These are phyloP conservation scores for Aureobasidium subglaciale DNA, from an alignment of 2,329 filamentous ascomycete species.

Conservation along the genomic window DNA sequence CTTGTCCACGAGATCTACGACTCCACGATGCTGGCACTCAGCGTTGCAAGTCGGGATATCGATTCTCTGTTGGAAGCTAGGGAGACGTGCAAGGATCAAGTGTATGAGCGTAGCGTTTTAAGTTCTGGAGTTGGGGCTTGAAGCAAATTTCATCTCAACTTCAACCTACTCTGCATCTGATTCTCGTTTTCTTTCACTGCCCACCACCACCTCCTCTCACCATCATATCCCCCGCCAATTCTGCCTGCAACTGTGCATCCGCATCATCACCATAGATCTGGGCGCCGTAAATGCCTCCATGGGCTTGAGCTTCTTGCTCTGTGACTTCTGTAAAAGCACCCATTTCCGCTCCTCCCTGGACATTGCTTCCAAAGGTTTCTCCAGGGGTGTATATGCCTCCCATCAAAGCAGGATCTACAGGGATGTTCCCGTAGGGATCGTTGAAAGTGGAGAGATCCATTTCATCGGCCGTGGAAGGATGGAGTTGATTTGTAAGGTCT, in stretches of 20 bases:
- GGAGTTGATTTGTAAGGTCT: constrained; percentile 10
- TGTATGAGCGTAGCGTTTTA: neutral
- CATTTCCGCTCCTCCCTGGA: neutral
- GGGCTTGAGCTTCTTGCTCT: neutral
- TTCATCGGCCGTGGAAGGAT: neutral
- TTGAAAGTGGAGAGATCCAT: neutral
- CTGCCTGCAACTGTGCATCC: constrained; percentile 21
- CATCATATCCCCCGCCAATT: constrained; percentile 8
- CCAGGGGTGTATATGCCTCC: too few relatives aligned
- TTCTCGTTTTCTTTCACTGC: too few relatives aligned
- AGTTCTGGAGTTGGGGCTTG: too few relatives aligned
- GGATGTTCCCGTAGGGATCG: neutral
- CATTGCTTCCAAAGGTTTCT: neutral
- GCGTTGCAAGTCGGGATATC: neutral
- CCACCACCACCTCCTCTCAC: neutral
- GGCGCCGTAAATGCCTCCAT: constrained; percentile 12
- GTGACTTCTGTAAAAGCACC: neutral
- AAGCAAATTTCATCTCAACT: too few relatives aligned
- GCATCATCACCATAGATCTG: constrained; percentile 16
- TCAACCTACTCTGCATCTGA: too few relatives aligned
- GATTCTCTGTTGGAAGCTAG: neutral
- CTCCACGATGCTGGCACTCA: neutral
- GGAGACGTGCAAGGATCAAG: neutral
- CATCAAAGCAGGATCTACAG: neutral
- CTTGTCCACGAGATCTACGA: neutral